Evolutionary conservation across 2,329 filamentous ascomycete genomes (phyloP).

Genomic region (Alternaria triticimaculans): DNA sequence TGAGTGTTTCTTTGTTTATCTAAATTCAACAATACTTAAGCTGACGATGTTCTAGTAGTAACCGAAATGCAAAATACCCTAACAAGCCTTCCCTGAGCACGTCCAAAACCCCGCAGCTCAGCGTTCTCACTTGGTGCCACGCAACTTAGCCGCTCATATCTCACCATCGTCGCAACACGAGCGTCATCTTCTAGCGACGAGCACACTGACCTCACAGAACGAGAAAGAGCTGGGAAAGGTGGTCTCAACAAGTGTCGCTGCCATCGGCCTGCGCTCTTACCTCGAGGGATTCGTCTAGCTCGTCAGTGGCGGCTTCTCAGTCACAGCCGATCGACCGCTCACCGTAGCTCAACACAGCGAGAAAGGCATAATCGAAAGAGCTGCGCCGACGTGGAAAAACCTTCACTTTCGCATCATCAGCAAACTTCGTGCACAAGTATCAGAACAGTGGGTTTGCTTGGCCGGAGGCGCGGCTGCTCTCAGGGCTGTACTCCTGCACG

Average conservation of each 20-base stretch:
- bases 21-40: constrained; percentile 5
- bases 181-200: constrained; percentile 6
- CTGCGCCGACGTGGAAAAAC: constrained; percentile 6
- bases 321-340: constrained; percentile 17
- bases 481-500: constrained; percentile 31
- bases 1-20: constrained; percentile 11
- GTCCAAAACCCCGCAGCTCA: constrained; percentile 17
- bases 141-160: constrained; percentile 6
- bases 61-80: constrained; percentile 21
- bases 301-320: constrained; percentile 18
- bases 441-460: constrained; percentile 11
- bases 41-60: constrained; percentile 26
- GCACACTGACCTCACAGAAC: background rate
- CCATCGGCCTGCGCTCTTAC: constrained; percentile 16
- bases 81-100: constrained; percentile 6
- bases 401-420: background rate
- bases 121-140: constrained; percentile 19
- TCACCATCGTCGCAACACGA: constrained; percentile 5
- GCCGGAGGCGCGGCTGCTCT: constrained; percentile 16
- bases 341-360: constrained; percentile 7
- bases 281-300: constrained; percentile 15
- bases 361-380: constrained; percentile 7
- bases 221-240: constrained; percentile 14
- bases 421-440: constrained; percentile 1
- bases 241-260: background rate